phyloP scores from a whole-genome alignment of 345 rosid genomes.

The Cardamine occulta region DNA sequence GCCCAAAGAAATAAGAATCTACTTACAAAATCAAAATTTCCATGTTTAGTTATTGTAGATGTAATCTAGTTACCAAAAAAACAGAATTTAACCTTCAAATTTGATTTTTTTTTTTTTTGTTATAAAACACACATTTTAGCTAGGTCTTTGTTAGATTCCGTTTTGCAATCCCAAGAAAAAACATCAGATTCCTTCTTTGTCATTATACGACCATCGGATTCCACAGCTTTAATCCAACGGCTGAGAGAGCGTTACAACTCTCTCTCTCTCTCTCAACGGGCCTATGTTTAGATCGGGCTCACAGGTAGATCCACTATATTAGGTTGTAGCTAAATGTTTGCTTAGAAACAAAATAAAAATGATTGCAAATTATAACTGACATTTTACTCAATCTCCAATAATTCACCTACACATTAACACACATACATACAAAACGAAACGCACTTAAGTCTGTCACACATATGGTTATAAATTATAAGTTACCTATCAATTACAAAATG shows the following conservation, averaged over 20 bases:
- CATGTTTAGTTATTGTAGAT: not conserved
- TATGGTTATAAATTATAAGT: not conserved
- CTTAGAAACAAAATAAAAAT: slow-evolving; percentile 27
- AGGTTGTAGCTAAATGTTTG: slow-evolving; percentile 27
- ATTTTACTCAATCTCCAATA: slow-evolving; percentile 39
- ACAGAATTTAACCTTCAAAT: not conserved
- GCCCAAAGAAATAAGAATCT: not conserved
- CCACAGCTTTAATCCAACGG: slow-evolving; percentile 16
- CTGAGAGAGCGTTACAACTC: not conserved
- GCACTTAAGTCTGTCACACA: not conserved
- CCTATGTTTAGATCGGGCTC: slow-evolving; percentile 11
- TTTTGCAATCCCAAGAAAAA: slow-evolving; percentile 1
- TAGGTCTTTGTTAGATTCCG: not conserved
- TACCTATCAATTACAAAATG: not conserved
- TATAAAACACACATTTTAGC: not conserved
- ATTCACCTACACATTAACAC: not conserved
- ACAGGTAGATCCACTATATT: not conserved
- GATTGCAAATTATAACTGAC: slow-evolving; percentile 31
- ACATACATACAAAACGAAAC: not conserved
- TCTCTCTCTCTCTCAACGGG: not conserved
- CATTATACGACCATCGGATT: slow-evolving; percentile 3
- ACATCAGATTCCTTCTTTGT: slow-evolving; percentile 23
- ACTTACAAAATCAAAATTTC: not conserved
- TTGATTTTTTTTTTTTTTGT: too few relatives aligned
- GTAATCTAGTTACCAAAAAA: not conserved